A percentile compares a stretch with the other conserved stretches of the same genome.
Evolutionary conservation across 441 rosid genomes (phyloP).

Genomic region (Gossypium davidsonii): DNA sequence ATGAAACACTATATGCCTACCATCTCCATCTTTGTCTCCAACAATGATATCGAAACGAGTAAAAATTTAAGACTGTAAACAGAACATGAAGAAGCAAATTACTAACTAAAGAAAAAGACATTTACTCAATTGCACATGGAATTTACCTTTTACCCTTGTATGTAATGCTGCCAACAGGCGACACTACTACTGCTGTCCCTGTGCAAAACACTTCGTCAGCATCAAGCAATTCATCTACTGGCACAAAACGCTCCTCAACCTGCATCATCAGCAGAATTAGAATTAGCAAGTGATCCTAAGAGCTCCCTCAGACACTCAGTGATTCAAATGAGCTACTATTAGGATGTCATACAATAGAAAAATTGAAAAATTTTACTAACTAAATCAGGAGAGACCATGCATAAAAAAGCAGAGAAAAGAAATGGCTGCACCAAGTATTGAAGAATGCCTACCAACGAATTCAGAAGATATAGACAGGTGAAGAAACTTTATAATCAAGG

Average conservation of each 20-base stretch:
- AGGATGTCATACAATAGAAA: not conserved
- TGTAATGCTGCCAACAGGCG: conserved; percentile 91
- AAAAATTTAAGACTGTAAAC: not conserved
- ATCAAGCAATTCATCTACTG: conserved; percentile 72
- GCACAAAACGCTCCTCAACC: conserved; percentile 72
- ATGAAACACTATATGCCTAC: not conserved
- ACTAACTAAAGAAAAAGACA: not conserved
- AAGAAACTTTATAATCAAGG: not conserved
- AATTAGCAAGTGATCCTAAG: not conserved
- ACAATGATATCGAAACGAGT: not conserved
- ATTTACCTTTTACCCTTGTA: conserved; percentile 66
- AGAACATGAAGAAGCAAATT: not conserved
- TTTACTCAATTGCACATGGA: not conserved
- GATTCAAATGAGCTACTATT: not conserved
- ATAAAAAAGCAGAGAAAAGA: not conserved
- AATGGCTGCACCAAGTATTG: not conserved
- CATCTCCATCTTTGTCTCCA: not conserved
- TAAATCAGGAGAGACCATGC: not conserved
- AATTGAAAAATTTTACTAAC: not conserved
- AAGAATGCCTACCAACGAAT: not conserved
- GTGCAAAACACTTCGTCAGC: conserved; percentile 96
- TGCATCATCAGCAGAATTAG: conserved; percentile 24
- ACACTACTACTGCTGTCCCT: conserved; percentile 91
- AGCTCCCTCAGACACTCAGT: not conserved
- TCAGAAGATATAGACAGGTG: not conserved